phyloP scores from a whole-genome alignment of 2,329 filamentous ascomycete genomes.

The Epichloe baconii region DNA sequence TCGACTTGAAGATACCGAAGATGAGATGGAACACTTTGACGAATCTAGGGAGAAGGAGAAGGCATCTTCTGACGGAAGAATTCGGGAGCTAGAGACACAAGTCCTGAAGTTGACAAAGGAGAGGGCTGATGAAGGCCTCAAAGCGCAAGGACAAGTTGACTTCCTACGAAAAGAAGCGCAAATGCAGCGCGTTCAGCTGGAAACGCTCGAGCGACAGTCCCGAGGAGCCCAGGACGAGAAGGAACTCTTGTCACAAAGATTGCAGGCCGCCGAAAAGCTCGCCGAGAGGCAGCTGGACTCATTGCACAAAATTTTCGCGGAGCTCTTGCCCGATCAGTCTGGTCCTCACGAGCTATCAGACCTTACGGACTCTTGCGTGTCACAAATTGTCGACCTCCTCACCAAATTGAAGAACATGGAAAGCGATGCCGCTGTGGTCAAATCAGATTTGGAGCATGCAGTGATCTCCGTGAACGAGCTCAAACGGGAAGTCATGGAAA shows the following conservation, averaged over 20 bases:
- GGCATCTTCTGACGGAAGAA: slow-evolving; percentile 52
- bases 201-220: slow-evolving; percentile 44
- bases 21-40: slow-evolving; percentile 75
- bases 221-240: slow-evolving; percentile 41
- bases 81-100: slow-evolving; percentile 57
- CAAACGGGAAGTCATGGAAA: slow-evolving; percentile 41
- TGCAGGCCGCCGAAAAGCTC: slow-evolving; percentile 36
- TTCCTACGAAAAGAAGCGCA: slow-evolving; percentile 48
- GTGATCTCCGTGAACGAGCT: slow-evolving; percentile 41
- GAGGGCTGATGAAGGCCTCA: slow-evolving; percentile 41
- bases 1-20: slow-evolving; percentile 77
- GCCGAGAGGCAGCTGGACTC: slow-evolving; percentile 38
- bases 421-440: slow-evolving; percentile 44
- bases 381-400: slow-evolving; percentile 43
- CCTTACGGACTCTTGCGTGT: slow-evolving; percentile 47
- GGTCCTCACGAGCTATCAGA: slow-evolving; percentile 43
- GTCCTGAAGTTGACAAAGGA: slow-evolving; percentile 50
- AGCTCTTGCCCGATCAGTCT: slow-evolving; percentile 39
- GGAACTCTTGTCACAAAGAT: slow-evolving; percentile 35
- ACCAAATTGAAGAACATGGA: slow-evolving; percentile 48
- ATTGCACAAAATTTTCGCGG: slow-evolving; percentile 45
- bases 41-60: slow-evolving; percentile 77
- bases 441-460: slow-evolving; percentile 49
- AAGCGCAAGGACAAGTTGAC: slow-evolving; percentile 48
- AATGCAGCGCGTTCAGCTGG: slow-evolving; percentile 45